Evolutionary conservation across 805 yeast genomes (phyloP), one percentile per base, ranked within the genome.

Genomic region (Brettanomyces anomalus): DNA sequence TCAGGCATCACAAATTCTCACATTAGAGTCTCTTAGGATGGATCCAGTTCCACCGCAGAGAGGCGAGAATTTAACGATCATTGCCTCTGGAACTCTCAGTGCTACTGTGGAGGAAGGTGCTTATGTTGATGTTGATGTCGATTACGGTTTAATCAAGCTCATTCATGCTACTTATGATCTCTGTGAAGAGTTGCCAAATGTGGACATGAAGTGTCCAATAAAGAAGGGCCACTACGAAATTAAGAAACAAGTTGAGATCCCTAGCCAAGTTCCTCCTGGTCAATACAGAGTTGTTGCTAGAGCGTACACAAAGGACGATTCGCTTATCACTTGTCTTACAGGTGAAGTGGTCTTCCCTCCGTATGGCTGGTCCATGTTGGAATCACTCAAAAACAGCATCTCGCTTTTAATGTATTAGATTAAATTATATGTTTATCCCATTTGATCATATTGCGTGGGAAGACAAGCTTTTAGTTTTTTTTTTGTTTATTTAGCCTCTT

Each of bases 191-290:
- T 70, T 88, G 46, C 76, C 77, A 42, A 82, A 88, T 53, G 89
- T 88, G 37, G 95, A 85, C 55, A 65, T 88, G 68, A 72, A 74
- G 46, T 93, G 98, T 61, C 98, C 98, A 1, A 64, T 93, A 35
- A 59, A 68, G 40, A 67, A 76, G 49, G 98, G 97, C 11, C 60
- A 64, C 40, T 81, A 86, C 53, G 65, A 68, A 42, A 66, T 93
- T 43, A 60, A 72, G 20, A 88, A 88, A 61, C 64, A 68, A 37
- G 94, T 93, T 20, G 89, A 81, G 55, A 77, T 93, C 44, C 98
- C 98, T 15, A 69, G 72, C 14, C 93, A 87, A 61, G 95, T 90
- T 28, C 98, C 98, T 46, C 96, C 97, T 18, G 98, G 98, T 34
- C 82, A 76, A 58, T 93, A 93, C 67, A 67, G 76, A 26, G 95